phyloP scores from a whole-genome alignment of 202 grass and related monocot genomes.

The Musa balbisiana region DNA sequence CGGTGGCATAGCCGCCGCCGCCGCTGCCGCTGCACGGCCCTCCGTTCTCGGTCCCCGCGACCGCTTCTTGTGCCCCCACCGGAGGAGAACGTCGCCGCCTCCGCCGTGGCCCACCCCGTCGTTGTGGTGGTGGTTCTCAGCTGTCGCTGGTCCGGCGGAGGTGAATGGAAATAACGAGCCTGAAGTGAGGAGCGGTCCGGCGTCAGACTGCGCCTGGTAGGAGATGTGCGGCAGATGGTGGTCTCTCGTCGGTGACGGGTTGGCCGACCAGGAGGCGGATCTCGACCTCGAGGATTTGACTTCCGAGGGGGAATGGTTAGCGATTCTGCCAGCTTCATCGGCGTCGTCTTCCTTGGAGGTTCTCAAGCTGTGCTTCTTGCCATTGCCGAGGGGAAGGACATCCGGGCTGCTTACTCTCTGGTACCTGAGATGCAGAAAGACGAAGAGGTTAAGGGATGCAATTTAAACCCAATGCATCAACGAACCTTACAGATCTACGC shows the following conservation, averaged over 20 bases:
- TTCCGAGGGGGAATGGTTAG: not conserved
- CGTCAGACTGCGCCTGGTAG: conserved; percentile 17
- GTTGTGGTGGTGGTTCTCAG: conserved; percentile 21
- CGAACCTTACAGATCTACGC: conserved; percentile 8
- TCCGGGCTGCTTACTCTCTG: conserved; percentile 66
- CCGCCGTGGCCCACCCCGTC: conserved; percentile 2
- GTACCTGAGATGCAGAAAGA: conserved; percentile 41
- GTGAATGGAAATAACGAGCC: conserved; percentile 9
- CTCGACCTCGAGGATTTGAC: not conserved
- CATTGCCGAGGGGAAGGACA: conserved; percentile 42
- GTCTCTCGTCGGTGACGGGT: conserved; percentile 17
- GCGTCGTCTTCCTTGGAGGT: conserved; percentile 37
- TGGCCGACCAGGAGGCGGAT: conserved; percentile 12
- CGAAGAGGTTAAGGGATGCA: conserved; percentile 23
- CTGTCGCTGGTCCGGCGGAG: conserved; percentile 22
- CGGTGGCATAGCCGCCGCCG: conserved; percentile 55
- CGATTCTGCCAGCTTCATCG: conserved; percentile 6
- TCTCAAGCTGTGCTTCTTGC: conserved; percentile 36
- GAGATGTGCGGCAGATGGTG: not conserved
- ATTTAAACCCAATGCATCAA: not conserved
- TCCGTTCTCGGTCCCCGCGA: conserved; percentile 55
- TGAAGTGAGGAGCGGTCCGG: not conserved
- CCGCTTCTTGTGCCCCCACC: conserved; percentile 80
- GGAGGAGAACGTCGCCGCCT: conserved; percentile 58
- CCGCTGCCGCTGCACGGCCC: conserved; percentile 22